Evolutionary conservation across 2,329 filamentous ascomycete genomes (phyloP).

Genomic region (Emmonsiellopsis sp.): DNA sequence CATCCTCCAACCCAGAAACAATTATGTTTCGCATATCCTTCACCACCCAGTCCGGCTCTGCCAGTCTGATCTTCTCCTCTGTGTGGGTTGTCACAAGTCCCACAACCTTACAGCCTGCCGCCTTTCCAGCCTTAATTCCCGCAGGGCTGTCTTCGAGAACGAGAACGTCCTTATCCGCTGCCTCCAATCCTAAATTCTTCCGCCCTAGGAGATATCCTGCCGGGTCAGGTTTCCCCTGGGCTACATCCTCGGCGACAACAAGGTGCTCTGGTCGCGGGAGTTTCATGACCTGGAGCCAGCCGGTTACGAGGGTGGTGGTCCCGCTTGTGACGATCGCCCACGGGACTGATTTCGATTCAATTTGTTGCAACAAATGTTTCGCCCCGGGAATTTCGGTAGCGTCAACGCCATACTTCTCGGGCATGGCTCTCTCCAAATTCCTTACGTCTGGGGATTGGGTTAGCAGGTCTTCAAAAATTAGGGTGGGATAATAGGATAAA

Average conservation of each 20-base stretch:
- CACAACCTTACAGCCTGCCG: conserved; percentile 72
- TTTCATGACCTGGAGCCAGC: conserved; percentile 59
- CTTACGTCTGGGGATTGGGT: neutral
- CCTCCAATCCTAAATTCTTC: conserved; percentile 44
- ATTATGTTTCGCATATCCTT: conserved; percentile 64
- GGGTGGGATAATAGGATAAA: neutral
- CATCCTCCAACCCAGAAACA: neutral
- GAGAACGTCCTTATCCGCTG: conserved; percentile 46
- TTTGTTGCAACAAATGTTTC: neutral
- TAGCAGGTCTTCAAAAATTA: neutral
- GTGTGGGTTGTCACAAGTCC: conserved; percentile 75
- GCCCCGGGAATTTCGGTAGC: neutral
- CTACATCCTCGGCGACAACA: conserved; percentile 65
- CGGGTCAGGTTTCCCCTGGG: conserved; percentile 66
- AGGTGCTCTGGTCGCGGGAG: conserved; percentile 57
- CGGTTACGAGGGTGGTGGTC: conserved; percentile 53
- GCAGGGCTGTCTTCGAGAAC: conserved; percentile 85
- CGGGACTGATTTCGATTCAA: conserved; percentile 52
- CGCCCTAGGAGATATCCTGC: conserved; percentile 61
- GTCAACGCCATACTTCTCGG: neutral
- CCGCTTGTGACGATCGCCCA: conserved; percentile 85
- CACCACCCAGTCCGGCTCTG: conserved; percentile 77
- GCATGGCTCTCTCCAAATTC: neutral
- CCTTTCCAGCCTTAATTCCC: conserved; percentile 72
- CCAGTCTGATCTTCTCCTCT: conserved; percentile 57